Evolutionary conservation across 1,284 basidiomycete genomes (phyloP).

Genomic region (Leccinum discolor): DNA sequence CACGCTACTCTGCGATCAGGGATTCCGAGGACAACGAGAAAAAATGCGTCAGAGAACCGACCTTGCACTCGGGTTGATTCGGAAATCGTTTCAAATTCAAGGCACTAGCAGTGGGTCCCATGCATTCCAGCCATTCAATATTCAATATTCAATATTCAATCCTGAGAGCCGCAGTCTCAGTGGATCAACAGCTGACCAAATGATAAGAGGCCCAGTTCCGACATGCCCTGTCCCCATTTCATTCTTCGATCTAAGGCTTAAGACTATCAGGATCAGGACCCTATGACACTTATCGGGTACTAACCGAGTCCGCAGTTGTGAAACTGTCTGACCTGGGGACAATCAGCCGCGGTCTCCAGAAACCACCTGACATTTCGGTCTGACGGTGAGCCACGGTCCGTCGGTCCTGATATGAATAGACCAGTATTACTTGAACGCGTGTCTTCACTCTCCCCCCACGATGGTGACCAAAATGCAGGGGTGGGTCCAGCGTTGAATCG

Average conservation of each 20-base stretch:
- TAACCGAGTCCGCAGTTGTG: background rate
- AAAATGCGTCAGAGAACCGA: background rate
- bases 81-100: conserved; percentile 8
- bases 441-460: background rate
- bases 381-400: background rate
- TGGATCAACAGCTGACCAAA: background rate
- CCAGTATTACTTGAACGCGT: background rate
- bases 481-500: background rate
- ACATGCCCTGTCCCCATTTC: conserved; percentile 8
- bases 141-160: background rate
- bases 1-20: conserved; percentile 9
- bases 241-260: background rate
- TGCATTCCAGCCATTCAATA: background rate
- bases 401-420: background rate
- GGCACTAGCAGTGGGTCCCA: background rate
- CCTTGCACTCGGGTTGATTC: conserved; percentile 1
- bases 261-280: conserved; percentile 14
- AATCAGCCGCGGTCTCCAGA: background rate
- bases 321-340: background rate
- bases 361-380: background rate
- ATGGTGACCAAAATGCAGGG: background rate
- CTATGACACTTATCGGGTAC: conserved; percentile 12
- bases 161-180: background rate
- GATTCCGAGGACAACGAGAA: conserved; percentile 8
- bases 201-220: background rate